A percentile compares a stretch with the other conserved stretches of the same genome.
Evolutionary conservation across 371 early-diverging fungal genomes (phyloP).

Genomic region (Mucor mucedo): DNA sequence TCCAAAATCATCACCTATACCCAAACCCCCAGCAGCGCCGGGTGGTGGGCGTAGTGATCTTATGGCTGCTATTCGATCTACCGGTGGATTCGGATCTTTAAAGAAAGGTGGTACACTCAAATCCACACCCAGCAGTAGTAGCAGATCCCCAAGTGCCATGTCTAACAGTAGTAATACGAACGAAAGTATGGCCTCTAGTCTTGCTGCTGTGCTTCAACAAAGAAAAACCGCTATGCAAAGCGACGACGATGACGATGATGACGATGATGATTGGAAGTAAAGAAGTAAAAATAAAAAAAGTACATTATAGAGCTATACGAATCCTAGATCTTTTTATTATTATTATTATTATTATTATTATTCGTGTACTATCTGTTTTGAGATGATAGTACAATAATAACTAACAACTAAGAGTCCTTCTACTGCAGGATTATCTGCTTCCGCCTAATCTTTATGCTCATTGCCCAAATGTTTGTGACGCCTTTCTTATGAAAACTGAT

Average conservation of each 20-base stretch:
- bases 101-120: constrained; percentile 31
- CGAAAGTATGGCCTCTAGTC: constrained; percentile 36
- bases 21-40: constrained; percentile 7
- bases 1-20: neutral
- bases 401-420: too few relatives aligned
- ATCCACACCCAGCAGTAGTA: neutral
- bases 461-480: too few relatives aligned
- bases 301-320: neutral
- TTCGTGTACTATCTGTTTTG: too few relatives aligned
- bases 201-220: constrained; percentile 42
- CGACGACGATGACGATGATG: constrained; percentile 43
- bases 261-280: constrained; percentile 37
- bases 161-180: neutral
- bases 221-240: constrained; percentile 46
- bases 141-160: neutral
- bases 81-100: constrained; percentile 42
- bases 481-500: too few relatives aligned
- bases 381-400: too few relatives aligned
- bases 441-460: too few relatives aligned
- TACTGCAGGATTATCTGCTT: too few relatives aligned
- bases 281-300: neutral
- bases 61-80: constrained; percentile 46
- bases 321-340: neutral
- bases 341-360: too few relatives aligned
- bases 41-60: constrained; percentile 30